Base-by-base conservation (phyloP, 805 yeast species). In the Ogataea trehalophila region DNA sequence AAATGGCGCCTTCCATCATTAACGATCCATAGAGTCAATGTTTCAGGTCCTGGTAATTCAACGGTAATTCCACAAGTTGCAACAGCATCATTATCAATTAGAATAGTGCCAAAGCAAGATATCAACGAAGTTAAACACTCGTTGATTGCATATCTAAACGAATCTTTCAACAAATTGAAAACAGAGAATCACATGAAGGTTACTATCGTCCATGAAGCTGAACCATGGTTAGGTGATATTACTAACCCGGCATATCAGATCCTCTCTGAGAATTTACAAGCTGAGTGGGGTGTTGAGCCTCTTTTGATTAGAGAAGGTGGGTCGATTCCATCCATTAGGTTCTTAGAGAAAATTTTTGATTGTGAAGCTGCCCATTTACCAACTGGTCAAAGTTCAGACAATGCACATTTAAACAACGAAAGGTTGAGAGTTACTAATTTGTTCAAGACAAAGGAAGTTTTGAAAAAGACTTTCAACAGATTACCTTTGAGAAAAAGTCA, bases 331-430 rank as follows among this genome's bases (percentile, higher is more conserved):
- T 84, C 92, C 11, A 82, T 94, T 7, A 69, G 97, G 52, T 85
- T 85, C 50, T 68, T 92, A 54, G 99, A 92, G 58, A 87, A 87
- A 63, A 71, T 77, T 13, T 87, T 92, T 55, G 66, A 75, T 44
- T 96, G 98, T 3, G 87, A 88, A 23, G 98, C 97, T 1, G 95
- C 92, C 0, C 98, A 94, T 65, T 79, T 94, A 33, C 98, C 99
- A 2, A 89, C 97, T 61, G 99, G 98, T 0, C 99, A 92, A 69
- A 79, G 92, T 1, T 81, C 94, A 39, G 98, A 94, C 64, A 88
- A 89, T 59, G 98, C 97, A 1, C 99, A 92, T 70, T 75, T 92
- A 57, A 81, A 84, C 59, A 85, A 94, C 61, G 99, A 92, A 67
- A 77, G 94, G 52, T 65, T 92, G 41, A 71, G 98, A 47, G 79